Percentiles rank a stretch among this genome's conserved stretches.
These are phyloP conservation scores for Artemisia annua DNA, from an alignment of 129 eudicot species.

Conservation along the genomic window DNA sequence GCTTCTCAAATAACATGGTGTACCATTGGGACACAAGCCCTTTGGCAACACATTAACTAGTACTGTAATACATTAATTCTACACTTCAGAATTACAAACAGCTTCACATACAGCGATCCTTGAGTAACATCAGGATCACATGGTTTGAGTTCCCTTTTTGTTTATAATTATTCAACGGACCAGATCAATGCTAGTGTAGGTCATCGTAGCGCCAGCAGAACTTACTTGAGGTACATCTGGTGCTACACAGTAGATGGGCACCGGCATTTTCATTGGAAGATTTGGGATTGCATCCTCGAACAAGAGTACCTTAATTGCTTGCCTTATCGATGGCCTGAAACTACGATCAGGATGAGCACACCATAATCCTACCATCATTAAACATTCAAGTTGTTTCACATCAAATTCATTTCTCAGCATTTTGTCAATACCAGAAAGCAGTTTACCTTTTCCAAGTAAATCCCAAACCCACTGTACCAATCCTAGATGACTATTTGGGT, in stretches of 20 bases:
- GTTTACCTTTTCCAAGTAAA: constrained; percentile 42
- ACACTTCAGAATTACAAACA: too few relatives aligned
- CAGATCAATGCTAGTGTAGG: constrained; percentile 35
- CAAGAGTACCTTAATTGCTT: constrained; percentile 54
- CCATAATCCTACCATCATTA: constrained; percentile 63
- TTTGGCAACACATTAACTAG: too few relatives aligned
- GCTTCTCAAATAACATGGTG: too few relatives aligned
- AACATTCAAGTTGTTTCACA: constrained; percentile 37
- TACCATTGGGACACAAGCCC: too few relatives aligned
- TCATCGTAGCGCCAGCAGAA: constrained; percentile 34
- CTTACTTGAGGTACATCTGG: constrained; percentile 23
- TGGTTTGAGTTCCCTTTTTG: too few relatives aligned
- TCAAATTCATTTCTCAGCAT: constrained; percentile 28
- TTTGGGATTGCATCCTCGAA: constrained; percentile 45
- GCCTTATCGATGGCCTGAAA: constrained; percentile 50
- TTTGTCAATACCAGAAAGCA: constrained; percentile 40
- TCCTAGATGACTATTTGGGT: constrained; percentile 28
- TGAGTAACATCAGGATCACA: too few relatives aligned
- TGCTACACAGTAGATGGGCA: constrained; percentile 32
- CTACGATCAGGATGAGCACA: constrained; percentile 54
- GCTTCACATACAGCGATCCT: too few relatives aligned
- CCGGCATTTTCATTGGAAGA: constrained; percentile 47
- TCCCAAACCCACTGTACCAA: constrained; percentile 57
- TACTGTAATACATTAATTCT: too few relatives aligned
- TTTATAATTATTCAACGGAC: constrained; percentile 25